Conservation (phyloP, 2,329 filamentous ascomycete genomes). For the Trichoderma lentiforme region DNA sequence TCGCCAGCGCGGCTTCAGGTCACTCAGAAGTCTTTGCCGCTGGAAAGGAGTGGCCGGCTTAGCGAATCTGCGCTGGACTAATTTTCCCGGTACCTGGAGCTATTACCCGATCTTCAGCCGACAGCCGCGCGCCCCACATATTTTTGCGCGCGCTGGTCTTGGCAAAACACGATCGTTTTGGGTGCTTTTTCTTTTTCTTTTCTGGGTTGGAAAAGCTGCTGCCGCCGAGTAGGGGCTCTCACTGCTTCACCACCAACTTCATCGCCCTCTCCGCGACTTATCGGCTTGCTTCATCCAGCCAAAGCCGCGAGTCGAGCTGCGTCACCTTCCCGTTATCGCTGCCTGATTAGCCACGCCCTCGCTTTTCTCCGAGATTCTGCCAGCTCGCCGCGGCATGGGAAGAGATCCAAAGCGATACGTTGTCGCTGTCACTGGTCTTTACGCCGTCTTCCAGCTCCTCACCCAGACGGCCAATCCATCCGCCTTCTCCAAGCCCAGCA, state of each 20-base stretch:
- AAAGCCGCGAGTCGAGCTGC: not conserved
- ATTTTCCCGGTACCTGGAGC: not conserved
- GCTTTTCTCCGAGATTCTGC: not conserved
- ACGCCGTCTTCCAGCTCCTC: conserved; percentile 37
- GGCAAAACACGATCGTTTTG: not conserved
- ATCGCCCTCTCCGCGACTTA: not conserved
- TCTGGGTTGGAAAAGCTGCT: not conserved
- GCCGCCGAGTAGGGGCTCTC: conserved; percentile 2
- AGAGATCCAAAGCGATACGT: conserved; percentile 39
- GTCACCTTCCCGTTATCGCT: not conserved
- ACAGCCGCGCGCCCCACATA: conserved; percentile 1
- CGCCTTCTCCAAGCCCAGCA: conserved; percentile 27
- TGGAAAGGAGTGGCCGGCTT: conserved; percentile 9
- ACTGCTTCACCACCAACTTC: not conserved
- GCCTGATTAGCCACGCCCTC: not conserved
- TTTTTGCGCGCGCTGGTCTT: not conserved
- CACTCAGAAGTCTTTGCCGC: not conserved
- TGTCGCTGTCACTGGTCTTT: conserved; percentile 32
- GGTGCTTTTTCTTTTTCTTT: not conserved
- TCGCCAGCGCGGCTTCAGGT: conserved; percentile 3
- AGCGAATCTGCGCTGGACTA: not conserved
- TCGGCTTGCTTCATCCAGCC: not conserved
- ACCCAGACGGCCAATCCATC: conserved; percentile 34
- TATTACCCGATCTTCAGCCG: conserved; percentile 15
- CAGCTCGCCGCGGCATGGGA: conserved; percentile 29